phyloP scores from a whole-genome alignment of 768 basidiomycete species.

The Fibroporia radiculosa region DNA sequence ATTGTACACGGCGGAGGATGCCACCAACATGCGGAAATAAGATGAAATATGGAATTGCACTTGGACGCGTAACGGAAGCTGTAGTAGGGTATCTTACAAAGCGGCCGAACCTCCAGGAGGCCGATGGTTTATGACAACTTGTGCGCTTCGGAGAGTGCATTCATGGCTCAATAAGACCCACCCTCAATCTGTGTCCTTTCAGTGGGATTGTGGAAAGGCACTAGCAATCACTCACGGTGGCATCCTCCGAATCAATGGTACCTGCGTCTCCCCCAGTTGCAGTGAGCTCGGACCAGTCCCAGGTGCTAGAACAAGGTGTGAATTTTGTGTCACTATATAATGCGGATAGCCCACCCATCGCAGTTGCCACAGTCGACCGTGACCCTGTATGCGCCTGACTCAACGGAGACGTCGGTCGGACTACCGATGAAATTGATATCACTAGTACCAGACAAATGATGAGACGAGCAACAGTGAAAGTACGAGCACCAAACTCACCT shows the following conservation, averaged over 20 bases:
- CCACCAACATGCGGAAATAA: too few species aligned
- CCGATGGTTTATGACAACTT: too few species aligned
- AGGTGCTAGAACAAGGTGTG: slow-evolving; percentile 27
- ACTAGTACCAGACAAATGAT: slow-evolving; percentile 27
- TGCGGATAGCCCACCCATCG: not conserved
- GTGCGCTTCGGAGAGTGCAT: too few species aligned
- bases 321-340: not conserved
- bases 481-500: slow-evolving; percentile 35
- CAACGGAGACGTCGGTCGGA: slow-evolving; percentile 36
- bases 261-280: slow-evolving; percentile 39
- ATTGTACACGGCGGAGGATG: too few species aligned
- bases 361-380: slow-evolving; percentile 47
- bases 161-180: not conserved
- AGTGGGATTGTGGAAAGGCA: not conserved
- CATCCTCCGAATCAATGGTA: slow-evolving; percentile 7
- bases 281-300: slow-evolving; percentile 43
- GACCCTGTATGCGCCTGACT: slow-evolving; percentile 34
- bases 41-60: too few species aligned
- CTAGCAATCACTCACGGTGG: not conserved
- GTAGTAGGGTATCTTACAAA: too few species aligned
- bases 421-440: slow-evolving; percentile 40
- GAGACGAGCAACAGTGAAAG: not conserved
- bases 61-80: too few species aligned
- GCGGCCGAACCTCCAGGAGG: too few species aligned
- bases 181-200: not conserved